Evolutionary conservation across 208 protist genomes (phyloP), one percentile per base, ranked within the genome.

Genomic region (Acanthamoeba triangularis): DNA sequence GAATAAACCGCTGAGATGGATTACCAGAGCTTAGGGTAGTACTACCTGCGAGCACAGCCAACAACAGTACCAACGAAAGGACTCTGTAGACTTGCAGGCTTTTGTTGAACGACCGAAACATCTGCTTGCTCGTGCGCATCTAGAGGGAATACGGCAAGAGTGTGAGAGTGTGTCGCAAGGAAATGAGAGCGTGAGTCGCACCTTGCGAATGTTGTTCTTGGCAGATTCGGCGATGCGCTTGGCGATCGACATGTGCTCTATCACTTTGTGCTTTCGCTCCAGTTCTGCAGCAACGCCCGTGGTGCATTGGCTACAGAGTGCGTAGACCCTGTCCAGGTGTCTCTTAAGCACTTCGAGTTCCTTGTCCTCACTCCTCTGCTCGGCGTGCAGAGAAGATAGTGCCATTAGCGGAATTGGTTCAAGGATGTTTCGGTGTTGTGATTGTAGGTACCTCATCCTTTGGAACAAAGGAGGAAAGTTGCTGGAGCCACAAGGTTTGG

Each of bases 131-230:
- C 14, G 80, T 88, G 49, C 80, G 80, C 47, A 88, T 33, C 80
- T 88, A 11, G 37, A 49, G 72, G 18, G 7, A 16, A 37, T 1
- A 52, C 11, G 37, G 28, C 35, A 52, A 52, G 20, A 80, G 16
- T 3, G 0, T 28, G 41, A 80, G 20, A 30, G 72, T 28, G 14
- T 1, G 13, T 35, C 4, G 14, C 11, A 37, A n/a, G 4, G n/a
- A 3, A 37, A 47, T 63, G 16, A 16, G 35, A 44, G 69, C 23
- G 30, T 78, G 61, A 33, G 35, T 16, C 41, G 11, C 10, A 88
- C 80, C 80, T 88, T 88, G 18, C 47, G 80, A 16, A 88, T 33
- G 7, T 30, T 88, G 80, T 88, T 88, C 49, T 63, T 88, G 80
- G 49, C 80, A 18, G 80, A 88, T 4, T 88, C 80, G 6, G 30